Conservation (phyloP, 345 rosid genomes). For the Arabidopsis thaliana region TAIR10.1 NC_003070.9:24370501-24371000, state of each 20-base stretch:
- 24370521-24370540: constrained; percentile 72
- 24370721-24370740: constrained; percentile 70
- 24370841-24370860: too few relatives aligned
- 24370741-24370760: constrained; percentile 54
- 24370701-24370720: constrained; percentile 66
- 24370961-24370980: too few relatives aligned
- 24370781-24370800: constrained; percentile 26
- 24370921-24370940: neutral
- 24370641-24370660: neutral
- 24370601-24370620: neutral
- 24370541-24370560: constrained; percentile 66
- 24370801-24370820: too few relatives aligned
- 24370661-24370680: constrained; percentile 37
- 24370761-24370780: constrained; percentile 40
- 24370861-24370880: too few relatives aligned
- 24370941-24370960: neutral
- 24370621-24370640: too few relatives aligned
- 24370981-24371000: too few relatives aligned
- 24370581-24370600: constrained; percentile 58
- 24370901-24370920: neutral
- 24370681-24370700: constrained; percentile 86
- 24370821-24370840: too few relatives aligned
- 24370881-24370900: too few relatives aligned
- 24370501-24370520: constrained; percentile 67
- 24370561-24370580: constrained; percentile 63